Percentiles rank a stretch among this genome's conserved stretches.
Conservation (phyloP, 768 basidiomycete species). For the Symmetrospora coprosmae region DNA sequence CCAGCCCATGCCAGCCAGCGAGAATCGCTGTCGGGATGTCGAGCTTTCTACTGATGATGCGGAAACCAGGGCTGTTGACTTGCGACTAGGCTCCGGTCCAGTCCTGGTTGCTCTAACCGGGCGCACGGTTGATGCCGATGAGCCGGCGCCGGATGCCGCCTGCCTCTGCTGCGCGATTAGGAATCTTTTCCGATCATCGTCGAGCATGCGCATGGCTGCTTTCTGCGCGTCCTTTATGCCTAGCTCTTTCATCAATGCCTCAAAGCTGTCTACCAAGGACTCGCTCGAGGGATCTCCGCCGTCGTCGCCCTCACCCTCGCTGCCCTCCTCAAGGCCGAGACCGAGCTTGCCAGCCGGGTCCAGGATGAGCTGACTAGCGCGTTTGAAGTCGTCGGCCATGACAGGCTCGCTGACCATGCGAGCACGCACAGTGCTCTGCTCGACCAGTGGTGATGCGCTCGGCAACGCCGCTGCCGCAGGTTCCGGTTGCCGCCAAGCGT, state of each 20-base stretch:
- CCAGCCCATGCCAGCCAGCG: too few species aligned
- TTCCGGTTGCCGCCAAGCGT: conserved; percentile 26
- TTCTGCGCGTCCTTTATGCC: conserved; percentile 60
- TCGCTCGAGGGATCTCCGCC: too few species aligned
- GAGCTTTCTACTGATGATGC: background rate
- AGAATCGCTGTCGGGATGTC: background rate
- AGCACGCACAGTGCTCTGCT: background rate
- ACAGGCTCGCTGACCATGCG: conserved; percentile 27
- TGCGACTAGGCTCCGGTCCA: too few species aligned
- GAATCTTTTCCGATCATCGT: conserved; percentile 52
- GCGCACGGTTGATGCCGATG: conserved; percentile 44
- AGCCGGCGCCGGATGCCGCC: conserved; percentile 49
- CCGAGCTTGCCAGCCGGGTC: conserved; percentile 6
- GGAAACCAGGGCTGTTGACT: too few species aligned
- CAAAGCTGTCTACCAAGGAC: conserved; percentile 45
- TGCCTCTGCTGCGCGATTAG: conserved; percentile 50
- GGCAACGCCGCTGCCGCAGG: background rate
- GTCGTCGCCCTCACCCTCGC: conserved; percentile 34
- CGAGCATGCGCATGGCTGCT: conserved; percentile 49
- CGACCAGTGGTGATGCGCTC: too few species aligned
- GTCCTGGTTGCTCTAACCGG: too few species aligned
- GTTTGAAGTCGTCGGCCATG: conserved; percentile 25
- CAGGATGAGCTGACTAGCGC: conserved; percentile 17
- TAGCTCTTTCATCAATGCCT: conserved; percentile 58
- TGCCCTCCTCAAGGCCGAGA: too few species aligned